Conservation (phyloP, 371 early-diverging fungal species). For the Saksenaea vasiformis region DNA sequence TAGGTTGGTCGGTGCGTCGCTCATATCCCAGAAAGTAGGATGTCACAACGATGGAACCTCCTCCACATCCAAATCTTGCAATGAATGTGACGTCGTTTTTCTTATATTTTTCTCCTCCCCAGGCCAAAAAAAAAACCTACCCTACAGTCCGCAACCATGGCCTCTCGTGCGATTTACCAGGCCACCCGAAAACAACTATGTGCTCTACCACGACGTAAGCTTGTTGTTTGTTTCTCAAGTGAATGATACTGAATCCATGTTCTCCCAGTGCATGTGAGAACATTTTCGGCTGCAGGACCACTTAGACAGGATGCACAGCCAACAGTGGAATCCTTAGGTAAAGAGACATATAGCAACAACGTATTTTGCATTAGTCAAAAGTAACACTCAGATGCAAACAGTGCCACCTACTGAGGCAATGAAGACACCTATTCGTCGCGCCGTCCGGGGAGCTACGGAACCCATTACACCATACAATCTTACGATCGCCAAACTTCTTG, state of each 20-base stretch:
- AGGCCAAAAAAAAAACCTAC: neutral
- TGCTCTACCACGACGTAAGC: neutral
- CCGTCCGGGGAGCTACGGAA: constrained; percentile 28
- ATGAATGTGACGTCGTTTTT: neutral
- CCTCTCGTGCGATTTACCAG: constrained; percentile 1
- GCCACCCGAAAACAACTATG: neutral
- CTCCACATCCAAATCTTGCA: too few species aligned
- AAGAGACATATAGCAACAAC: neutral
- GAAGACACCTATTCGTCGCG: constrained; percentile 40
- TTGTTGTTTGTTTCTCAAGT: neutral
- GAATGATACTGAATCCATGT: neutral
- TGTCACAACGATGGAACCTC: too few species aligned
- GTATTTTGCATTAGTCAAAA: neutral
- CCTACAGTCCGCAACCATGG: neutral
- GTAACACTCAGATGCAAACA: constrained; percentile 8
- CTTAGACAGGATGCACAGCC: neutral
- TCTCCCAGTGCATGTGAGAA: neutral
- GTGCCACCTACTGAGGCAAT: constrained; percentile 24
- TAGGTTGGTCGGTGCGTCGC: too few species aligned
- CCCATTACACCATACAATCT: constrained; percentile 51
- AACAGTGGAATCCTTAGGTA: neutral
- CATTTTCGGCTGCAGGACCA: neutral
- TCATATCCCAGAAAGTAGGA: too few species aligned
- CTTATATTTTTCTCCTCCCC: neutral
- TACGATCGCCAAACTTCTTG: constrained; percentile 75